Evolutionary conservation across 805 yeast genomes (phyloP), one percentile per base, ranked within the genome.

Genomic region (Wickerhamiella siamensis): DNA sequence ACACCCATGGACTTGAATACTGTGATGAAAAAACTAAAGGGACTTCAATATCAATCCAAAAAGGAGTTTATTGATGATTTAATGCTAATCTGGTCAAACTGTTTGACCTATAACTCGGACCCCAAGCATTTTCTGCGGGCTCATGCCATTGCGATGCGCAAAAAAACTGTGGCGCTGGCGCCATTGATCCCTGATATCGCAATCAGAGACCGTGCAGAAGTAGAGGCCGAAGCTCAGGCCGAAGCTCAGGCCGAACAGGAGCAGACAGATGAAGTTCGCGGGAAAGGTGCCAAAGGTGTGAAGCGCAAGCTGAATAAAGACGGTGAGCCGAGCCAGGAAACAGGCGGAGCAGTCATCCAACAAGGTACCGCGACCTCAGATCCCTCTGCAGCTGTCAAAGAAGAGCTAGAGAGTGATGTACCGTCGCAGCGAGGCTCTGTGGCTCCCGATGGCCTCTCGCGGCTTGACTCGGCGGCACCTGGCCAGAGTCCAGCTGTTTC

Each of bases 1-100:
- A 75, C 74, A 44, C 97, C 99, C 18, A 91, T 91, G 99, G 99
- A 91, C 56, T 66, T 91, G 50, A 87, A 86, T 55, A 88, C 96
- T 0, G 95, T 93, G 12, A 69, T 84, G 76, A 87, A 86, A 55
- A 91, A 88, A 58, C 64, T 93, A 53, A 86, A 86, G 55, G 66
- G 71, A 4, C 75, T 83, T 47, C 88, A 83, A 51, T 91, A 91
- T 60, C 72, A 70, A 46, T 81, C 84, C 33, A 91, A 91, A 54
- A 71, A 75, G 47, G 93, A 81, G 50, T 91, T 91, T 66, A 94
- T 86, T n/a, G 94, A 83, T 55, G 98, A 91, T 58, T 65, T 91
- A 46, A 82, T 83, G 86, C 69, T 93, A 40, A 91, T 91, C 24
- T 91, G 98, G 98, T 75, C 77, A 47, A 91, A 91, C 59, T 91